Percentiles rank a stretch among this genome's conserved stretches.
These are phyloP conservation scores for Thalassiosira oceanica DNA, from an alignment of 352 stramenopile species.

Conservation along the genomic window DNA sequence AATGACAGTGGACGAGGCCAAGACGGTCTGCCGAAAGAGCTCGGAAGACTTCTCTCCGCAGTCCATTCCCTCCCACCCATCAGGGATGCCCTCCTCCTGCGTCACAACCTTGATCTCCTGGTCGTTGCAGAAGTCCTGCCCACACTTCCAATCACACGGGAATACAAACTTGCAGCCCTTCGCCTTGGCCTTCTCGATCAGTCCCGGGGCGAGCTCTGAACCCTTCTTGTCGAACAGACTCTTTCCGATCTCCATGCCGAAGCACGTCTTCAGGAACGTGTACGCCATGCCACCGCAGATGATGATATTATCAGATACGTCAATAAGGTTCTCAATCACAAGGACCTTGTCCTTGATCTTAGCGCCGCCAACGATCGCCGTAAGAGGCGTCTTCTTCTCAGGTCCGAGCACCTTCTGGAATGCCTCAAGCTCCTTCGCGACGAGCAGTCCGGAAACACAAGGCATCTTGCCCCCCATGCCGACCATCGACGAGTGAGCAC, in stretches of 20 bases:
- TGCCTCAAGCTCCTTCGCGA: conserved; percentile 99
- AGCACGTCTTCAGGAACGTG: conserved; percentile 99
- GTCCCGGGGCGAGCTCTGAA: conserved; percentile 83
- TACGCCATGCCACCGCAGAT: conserved; percentile 99
- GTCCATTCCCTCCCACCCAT: conserved; percentile 97
- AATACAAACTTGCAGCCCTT: conserved; percentile 98
- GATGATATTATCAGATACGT: conserved; percentile 98
- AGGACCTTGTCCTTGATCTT: conserved; percentile 99
- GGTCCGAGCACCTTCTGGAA: too few relatives aligned
- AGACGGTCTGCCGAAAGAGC: conserved; percentile 65
- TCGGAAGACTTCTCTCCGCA: conserved; percentile 89
- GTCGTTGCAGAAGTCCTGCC: conserved; percentile 95
- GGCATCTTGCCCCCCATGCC: conserved; percentile 88
- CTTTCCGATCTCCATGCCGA: too few relatives aligned
- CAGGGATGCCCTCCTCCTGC: conserved; percentile 92
- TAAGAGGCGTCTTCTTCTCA: conserved; percentile 94
- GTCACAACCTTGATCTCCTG: conserved; percentile 87
- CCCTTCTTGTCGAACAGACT: conserved; percentile 91
- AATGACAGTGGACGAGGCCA: conserved; percentile 68
- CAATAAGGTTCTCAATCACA: conserved; percentile 98
- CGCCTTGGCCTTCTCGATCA: conserved; percentile 96
- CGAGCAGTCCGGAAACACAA: conserved; percentile 87
- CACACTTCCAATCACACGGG: conserved; percentile 96
- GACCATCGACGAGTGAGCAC: conserved; percentile 97
- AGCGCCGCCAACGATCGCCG: conserved; percentile 97